Base-by-base conservation (phyloP, 768 basidiomycete species). In the Russula emetica region DNA sequence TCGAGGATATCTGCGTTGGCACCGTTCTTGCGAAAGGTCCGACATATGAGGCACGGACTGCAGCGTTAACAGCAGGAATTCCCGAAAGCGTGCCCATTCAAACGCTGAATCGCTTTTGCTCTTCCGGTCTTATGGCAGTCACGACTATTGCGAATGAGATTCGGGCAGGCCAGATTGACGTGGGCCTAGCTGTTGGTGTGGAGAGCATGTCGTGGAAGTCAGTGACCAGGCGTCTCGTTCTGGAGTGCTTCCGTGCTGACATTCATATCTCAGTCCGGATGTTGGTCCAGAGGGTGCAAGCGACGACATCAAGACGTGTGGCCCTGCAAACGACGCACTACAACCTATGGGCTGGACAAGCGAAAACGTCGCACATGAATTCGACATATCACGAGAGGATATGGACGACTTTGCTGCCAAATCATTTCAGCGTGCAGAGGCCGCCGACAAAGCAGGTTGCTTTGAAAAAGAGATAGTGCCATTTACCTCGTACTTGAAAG, bases 281-380 rank as follows among this genome's bases (percentile, higher is more conserved):
- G 77, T 77, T 2, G 86, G 85, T 22, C 83, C 82, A 18, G 83
- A 84, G 0, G 68, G 75, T 47, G 82, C 82, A 63, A 87, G 86
- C 50, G 88, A 86, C 56, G 77, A 83, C 18, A 78, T 94, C 52
- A 77, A 83, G 30, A 71, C 74, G 18, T 80, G 86, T 70, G 70
- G 78, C 13, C 76, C 83, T 5, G 83, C 89, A 3, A 79, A 73
- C 30, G 88, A 89, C 67, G 86, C 85, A 64, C 71, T 77, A 24
- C 76, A 84, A 71, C 88, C 87, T 36, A 94, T 93, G 92, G 91
- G 91, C 8, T 92, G 92, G 92, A 92, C 91, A 7, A 87, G 86
- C 67, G 91, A 94, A 74, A 94, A 92, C 66, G 88, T 94, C 36
- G 91, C 91, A 0, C 74, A 76, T 36, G 88, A 92, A 49, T 92